Percentiles rank a stretch among this genome's conserved stretches.
Evolutionary conservation across 2,329 filamentous ascomycete genomes (phyloP).

Genomic region (Xylaria sp.): DNA sequence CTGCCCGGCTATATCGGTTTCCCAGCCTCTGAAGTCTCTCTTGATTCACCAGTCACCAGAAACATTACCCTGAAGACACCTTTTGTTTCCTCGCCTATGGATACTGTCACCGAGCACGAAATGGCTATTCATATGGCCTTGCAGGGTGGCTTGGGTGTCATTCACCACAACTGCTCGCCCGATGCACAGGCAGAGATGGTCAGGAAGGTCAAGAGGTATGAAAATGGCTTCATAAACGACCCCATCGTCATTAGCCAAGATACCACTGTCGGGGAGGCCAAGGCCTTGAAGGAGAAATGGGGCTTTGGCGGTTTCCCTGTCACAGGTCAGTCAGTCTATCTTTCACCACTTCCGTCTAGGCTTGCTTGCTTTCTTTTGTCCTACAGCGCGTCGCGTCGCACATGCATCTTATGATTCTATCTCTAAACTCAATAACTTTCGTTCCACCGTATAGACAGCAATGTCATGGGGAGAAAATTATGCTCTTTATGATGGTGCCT

Average conservation of each 20-base stretch:
- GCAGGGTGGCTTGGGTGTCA: conserved; percentile 89
- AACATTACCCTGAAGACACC: conserved; percentile 95
- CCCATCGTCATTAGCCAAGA: conserved; percentile 89
- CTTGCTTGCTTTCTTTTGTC: conserved; percentile 10
- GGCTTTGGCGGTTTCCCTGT: conserved; percentile 98
- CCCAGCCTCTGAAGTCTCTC: conserved; percentile 84
- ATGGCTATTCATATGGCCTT: conserved; percentile 99
- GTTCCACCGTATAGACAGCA: conserved; percentile 98
- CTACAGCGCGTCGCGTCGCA: conserved; percentile 21
- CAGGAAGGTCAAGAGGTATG: conserved; percentile 97
- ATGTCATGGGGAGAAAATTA: conserved; percentile 83
- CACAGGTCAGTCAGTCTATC: conserved; percentile 81
- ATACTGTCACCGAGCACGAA: conserved; percentile 98
- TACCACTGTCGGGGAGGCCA: conserved; percentile 91
- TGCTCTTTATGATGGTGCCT: conserved; percentile 58
- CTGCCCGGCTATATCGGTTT: conserved; percentile 99
- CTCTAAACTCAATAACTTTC: conserved; percentile 93
- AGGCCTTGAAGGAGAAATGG: conserved; percentile 95
- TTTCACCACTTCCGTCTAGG: conserved; percentile 23
- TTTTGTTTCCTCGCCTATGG: conserved; percentile 98
- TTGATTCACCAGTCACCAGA: conserved; percentile 95
- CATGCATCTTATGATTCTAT: conserved; percentile 78
- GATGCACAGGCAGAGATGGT: conserved; percentile 99
- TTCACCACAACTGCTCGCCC: conserved; percentile 99
- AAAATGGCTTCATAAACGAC: conserved; percentile 98